Base-by-base conservation (phyloP, 768 basidiomycete species). In the Antrodiella citrinella region DNA sequence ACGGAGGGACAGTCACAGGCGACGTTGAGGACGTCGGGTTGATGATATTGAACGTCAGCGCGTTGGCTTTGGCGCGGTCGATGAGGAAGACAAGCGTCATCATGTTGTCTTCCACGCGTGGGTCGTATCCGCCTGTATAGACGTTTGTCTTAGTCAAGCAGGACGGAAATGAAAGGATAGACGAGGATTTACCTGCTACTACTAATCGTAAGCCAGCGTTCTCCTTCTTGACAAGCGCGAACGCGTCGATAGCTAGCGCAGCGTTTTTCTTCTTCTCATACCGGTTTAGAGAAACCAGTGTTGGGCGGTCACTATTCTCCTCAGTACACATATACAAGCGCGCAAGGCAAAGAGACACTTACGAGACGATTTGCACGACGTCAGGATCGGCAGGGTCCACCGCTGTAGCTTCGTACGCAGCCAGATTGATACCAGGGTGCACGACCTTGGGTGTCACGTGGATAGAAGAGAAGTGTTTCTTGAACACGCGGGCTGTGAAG, bases 201-300 rank as follows among this genome's bases (percentile, higher is more conserved):
- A 96, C 82, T 1, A 96, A 79, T 10, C 91, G 80, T 20, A 86
- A 61, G 9, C 51, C 18, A 7, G 26, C 21, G 52, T 57, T 43
- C 24, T 21, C 13, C 41, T 64, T 65, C 39, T 68, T 67, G 30
- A 91, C 64, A 11, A 69, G 65, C 1, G 86, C 81, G 59, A 93
- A 97, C 0, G 94, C 71, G 40, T 81, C 68, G 4, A 98, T 71
- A 0, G 94, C 96, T 2, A 99, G 73, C 1, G 77, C 77, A 0
- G 75, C 76, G 57, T 98, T 95, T 69, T 99, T 99, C 73, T 98
- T 98, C 59, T 76, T 80, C 67, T 99, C 96, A 61, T 95, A 98
- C 2, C 95, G 86, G 63, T 99, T 98, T 26, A 98, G 70, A 3
- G 94, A 91, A 0, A 97, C 61, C 3, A 98, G 66, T 0, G 90